Evolutionary conservation across 495 filamentous ascomycete species (phyloP), one percentile per base, ranked within the genome.

Genomic region (Aspergillus conjunctus): DNA sequence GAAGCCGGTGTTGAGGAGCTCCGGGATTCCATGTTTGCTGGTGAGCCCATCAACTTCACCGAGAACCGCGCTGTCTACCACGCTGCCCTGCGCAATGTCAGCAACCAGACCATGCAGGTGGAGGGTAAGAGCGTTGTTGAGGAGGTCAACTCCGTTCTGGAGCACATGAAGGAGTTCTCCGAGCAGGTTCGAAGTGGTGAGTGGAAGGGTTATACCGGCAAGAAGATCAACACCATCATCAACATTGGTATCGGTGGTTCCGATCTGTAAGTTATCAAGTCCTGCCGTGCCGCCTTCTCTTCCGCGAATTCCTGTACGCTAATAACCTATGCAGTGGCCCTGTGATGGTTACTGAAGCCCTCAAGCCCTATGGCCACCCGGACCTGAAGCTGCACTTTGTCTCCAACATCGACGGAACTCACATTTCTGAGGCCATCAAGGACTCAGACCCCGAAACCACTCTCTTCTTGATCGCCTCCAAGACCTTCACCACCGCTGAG

Each of bases 401-500:
- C 60, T 98, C 94, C 77, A 98, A 98, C 82, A 97, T 98, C 68
- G 94, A 98, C 72, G 94, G 94, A 63, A 98, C 94, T 52, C 94
- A 98, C 79, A 90, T 98, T 70, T 90, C 92, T 49, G 94, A 98
- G 79, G 95, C 94, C 50, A 85, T 98, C 17, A 87, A 87, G 70
- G 71, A 87, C 73, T 93, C 92, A 1, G 84, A 98, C 73, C 92
- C 94, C 17, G 94, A 98, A 79, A 97, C 95, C 46, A 97, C 93
- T 31, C 87, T 98, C 55, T 98, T 98, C 88, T 82, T 98, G 65
- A 85, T 98, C 69, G 94, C 94, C 51, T 97, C 93, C 74, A 98
- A 98, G 86, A 98, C 94, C 56, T 98, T 98, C 82, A 98, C 94
- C 59, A 98, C 94, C 7, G 94, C 94, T 51, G 94, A 98, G 83